Evolutionary conservation across 139 green algal species (phyloP).

Genomic region (Closterium sp.): DNA sequence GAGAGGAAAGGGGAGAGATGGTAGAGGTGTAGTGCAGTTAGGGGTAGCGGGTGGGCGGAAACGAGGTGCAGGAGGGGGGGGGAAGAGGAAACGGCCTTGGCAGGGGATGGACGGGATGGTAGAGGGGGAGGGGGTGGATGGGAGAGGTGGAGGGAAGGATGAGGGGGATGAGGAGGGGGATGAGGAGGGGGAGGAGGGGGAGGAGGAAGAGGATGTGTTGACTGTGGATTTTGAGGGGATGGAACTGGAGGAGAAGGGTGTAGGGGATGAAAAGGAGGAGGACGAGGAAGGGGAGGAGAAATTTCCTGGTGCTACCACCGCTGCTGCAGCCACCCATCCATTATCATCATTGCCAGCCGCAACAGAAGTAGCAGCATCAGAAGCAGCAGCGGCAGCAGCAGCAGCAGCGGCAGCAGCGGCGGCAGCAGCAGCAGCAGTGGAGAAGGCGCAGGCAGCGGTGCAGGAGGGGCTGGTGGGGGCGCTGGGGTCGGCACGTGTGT

Average conservation of each 20-base stretch:
- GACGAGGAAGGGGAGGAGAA: not conserved
- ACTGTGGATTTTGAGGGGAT: not conserved
- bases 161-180: not conserved
- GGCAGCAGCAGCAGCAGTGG: not conserved
- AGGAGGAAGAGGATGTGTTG: not conserved
- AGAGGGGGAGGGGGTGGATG: not conserved
- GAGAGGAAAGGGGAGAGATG: not conserved
- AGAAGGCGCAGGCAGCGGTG: not conserved
- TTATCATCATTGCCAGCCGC: no score
- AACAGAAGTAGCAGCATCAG: not conserved
- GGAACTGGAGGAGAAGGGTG: not conserved
- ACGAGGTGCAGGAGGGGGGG: not conserved
- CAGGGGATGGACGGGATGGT: not conserved
- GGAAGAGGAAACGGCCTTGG: not conserved
- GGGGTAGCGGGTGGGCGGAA: not conserved
- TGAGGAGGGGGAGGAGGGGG: not conserved
- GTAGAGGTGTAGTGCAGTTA: not conserved
- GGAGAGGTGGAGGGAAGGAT: not conserved
- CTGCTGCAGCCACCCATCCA: no score
- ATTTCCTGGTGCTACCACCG: no score
- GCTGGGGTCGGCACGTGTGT: not conserved
- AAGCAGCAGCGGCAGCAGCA: no score
- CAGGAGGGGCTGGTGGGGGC: not conserved
- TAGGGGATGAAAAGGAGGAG: not conserved
- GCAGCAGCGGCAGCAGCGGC: no score